phyloP scores from a whole-genome alignment of 2,329 filamentous ascomycete species.

The Microcera coccophila region DNA sequence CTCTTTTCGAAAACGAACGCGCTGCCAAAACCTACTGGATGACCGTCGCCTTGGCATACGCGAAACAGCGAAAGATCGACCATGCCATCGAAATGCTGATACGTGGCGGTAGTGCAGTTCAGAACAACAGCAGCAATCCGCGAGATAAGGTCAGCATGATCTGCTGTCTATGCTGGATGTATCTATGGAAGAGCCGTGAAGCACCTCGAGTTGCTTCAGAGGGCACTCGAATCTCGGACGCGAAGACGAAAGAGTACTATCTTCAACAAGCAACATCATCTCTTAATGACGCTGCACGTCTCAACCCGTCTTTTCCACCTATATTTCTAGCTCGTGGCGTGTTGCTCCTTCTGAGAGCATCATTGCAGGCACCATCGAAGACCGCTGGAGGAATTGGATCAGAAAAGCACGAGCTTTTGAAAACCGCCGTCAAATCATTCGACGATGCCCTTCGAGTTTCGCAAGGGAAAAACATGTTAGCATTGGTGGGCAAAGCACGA shows the following conservation, averaged over 20 bases:
- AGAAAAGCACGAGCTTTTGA: slow-evolving; percentile 74
- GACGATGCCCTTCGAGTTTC: slow-evolving; percentile 88
- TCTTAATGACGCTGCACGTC: slow-evolving; percentile 89
- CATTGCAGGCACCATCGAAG: slow-evolving; percentile 72
- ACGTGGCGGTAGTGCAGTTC: slow-evolving; percentile 68
- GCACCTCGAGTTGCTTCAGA: slow-evolving; percentile 63
- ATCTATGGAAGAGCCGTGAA: slow-evolving; percentile 82
- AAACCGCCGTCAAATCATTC: slow-evolving; percentile 85
- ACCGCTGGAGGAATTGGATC: slow-evolving; percentile 62
- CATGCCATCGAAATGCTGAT: slow-evolving; percentile 71
- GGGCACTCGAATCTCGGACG: slow-evolving; percentile 61
- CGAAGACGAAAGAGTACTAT: slow-evolving; percentile 89
- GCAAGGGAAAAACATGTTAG: slow-evolving; percentile 84
- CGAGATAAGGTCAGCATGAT: slow-evolving; percentile 84
- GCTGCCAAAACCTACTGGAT: slow-evolving; percentile 94
- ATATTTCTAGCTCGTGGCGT: slow-evolving; percentile 89
- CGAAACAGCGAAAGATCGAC: slow-evolving; percentile 90
- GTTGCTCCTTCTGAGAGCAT: slow-evolving; percentile 80
- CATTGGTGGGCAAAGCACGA: slow-evolving; percentile 82
- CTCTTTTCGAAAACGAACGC: slow-evolving; percentile 88
- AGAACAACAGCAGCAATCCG: slow-evolving; percentile 64
- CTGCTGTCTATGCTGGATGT: slow-evolving; percentile 84
- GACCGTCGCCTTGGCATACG: slow-evolving; percentile 93
- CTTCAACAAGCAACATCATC: slow-evolving; percentile 85
- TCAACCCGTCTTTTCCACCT: slow-evolving; percentile 88